These are phyloP conservation scores for Daldinia sp. DNA, from an alignment of 2,329 filamentous ascomycete genomes.

Conservation along the genomic window DNA sequence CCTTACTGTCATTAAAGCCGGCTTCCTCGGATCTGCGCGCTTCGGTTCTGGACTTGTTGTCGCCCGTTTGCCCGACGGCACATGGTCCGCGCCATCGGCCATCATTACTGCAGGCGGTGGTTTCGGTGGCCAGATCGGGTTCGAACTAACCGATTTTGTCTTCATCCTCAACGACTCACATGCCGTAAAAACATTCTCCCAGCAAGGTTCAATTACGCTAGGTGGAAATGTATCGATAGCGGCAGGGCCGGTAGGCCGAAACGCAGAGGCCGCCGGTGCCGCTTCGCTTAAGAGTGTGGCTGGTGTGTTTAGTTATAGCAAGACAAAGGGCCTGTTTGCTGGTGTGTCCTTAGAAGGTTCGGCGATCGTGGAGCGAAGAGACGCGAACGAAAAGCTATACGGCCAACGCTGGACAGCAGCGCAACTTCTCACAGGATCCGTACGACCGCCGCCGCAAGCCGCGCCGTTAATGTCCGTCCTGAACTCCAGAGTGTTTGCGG, in stretches of 20 bases:
- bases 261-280: conserved; percentile 94
- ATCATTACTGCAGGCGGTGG: conserved; percentile 83
- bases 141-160: conserved; percentile 92
- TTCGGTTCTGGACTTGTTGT: conserved; percentile 86
- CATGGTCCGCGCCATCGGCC: conserved; percentile 83
- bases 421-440: conserved; percentile 80
- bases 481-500: conserved; percentile 84
- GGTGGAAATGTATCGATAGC: conserved; percentile 97
- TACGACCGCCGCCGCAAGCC: conserved; percentile 81
- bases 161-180: conserved; percentile 94
- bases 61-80: conserved; percentile 77
- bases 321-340: conserved; percentile 96
- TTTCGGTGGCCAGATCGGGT: conserved; percentile 86
- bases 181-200: conserved; percentile 93
- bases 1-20: conserved; percentile 86
- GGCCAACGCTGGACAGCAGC: conserved; percentile 80
- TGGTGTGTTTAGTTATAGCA: conserved; percentile 95
- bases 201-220: conserved; percentile 88
- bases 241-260: conserved; percentile 90
- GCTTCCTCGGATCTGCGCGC: conserved; percentile 82
- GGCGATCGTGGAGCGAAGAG: conserved; percentile 90
- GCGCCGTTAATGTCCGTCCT: conserved; percentile 85
- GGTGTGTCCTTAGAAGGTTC: conserved; percentile 94
- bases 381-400: conserved; percentile 97
- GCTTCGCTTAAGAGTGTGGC: conserved; percentile 89